Percentiles rank a stretch among this genome's conserved stretches.
Evolutionary conservation across 495 filamentous ascomycete genomes (phyloP).

Genomic region (Parathielavia appendiculata): DNA sequence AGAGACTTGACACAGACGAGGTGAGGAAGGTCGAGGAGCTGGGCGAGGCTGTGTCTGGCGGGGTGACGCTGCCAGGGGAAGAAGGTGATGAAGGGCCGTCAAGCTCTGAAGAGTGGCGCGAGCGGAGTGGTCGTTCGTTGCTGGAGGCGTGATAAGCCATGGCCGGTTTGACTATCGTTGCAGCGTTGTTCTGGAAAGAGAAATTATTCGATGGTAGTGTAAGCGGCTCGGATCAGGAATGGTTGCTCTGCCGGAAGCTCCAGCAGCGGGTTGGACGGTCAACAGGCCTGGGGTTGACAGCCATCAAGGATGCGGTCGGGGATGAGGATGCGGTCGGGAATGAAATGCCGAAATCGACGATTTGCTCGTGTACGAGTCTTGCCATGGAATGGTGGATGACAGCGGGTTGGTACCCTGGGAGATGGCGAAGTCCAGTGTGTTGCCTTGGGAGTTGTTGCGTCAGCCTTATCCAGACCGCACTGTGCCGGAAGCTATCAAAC

Average conservation of each 20-base stretch:
- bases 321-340: background rate
- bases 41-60: conserved; percentile 20
- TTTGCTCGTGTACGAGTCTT: background rate
- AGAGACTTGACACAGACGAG: conserved; percentile 31
- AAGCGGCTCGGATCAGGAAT: background rate
- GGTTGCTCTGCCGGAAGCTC: background rate
- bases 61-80: conserved; percentile 34
- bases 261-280: background rate
- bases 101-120: conserved; percentile 24
- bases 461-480: background rate
- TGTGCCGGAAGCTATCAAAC: background rate
- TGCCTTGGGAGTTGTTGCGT: conserved; percentile 1
- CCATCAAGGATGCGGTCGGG: conserved; percentile 4
- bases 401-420: too few relatives aligned
- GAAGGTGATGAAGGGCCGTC: conserved; percentile 27
- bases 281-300: background rate
- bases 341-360: background rate
- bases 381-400: background rate
- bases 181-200: background rate
- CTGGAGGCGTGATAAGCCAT: conserved; percentile 27
- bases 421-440: background rate
- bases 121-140: conserved; percentile 16
- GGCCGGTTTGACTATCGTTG: background rate
- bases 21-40: conserved; percentile 25
- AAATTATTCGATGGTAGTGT: background rate